Evolutionary conservation across 176 grass and related monocot genomes (phyloP).

Genomic region (Musa troglodytarum): DNA sequence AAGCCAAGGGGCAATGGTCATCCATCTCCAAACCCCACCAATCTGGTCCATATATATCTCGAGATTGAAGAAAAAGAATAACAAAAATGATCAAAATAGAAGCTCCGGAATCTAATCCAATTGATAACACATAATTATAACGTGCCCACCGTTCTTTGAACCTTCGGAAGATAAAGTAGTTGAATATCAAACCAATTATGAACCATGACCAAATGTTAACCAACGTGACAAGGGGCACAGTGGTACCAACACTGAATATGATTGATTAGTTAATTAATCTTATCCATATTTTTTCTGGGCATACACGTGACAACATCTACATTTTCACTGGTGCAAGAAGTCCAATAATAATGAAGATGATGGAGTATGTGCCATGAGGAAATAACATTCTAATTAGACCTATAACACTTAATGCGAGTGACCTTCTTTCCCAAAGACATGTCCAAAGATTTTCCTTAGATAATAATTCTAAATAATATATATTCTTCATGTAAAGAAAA

Average conservation of each 20-base stretch:
- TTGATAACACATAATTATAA: conserved; percentile 65
- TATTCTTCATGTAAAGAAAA: not conserved
- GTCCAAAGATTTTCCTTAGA: too few species aligned
- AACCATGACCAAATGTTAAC: conserved; percentile 1
- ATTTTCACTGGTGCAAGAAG: too few species aligned
- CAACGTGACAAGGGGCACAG: not conserved
- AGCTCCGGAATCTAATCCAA: conserved; percentile 39
- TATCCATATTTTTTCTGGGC: too few species aligned
- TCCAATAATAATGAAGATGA: too few species aligned
- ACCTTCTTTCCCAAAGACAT: too few species aligned
- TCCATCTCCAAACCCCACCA: conserved; percentile 37
- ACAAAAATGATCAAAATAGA: conserved; percentile 44
- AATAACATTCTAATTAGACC: too few species aligned
- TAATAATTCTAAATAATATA: not conserved
- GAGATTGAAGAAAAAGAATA: conserved; percentile 37
- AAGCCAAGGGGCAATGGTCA: not conserved
- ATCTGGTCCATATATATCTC: conserved; percentile 29
- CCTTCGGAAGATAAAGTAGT: not conserved
- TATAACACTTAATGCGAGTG: too few species aligned
- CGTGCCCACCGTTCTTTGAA: conserved; percentile 55
- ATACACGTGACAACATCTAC: too few species aligned
- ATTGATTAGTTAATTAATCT: too few species aligned
- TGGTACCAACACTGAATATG: not conserved
- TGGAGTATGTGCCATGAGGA: too few species aligned
- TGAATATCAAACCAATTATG: not conserved